Conservation (phyloP, 2,329 filamentous ascomycete species). For the Aureobasidium sp. region DNA sequence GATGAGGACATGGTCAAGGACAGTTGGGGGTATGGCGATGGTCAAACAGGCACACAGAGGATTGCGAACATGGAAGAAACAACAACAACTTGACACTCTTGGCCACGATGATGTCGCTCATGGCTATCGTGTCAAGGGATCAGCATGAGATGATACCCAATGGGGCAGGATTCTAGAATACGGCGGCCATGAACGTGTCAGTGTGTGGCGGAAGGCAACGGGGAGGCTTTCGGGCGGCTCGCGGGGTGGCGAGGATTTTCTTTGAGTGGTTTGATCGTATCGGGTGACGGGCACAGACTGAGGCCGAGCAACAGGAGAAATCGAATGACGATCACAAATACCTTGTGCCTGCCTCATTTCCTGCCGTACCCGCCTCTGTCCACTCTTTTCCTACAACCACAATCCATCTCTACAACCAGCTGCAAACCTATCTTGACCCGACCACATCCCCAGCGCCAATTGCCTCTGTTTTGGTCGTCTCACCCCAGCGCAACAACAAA, state of each 20-base stretch:
- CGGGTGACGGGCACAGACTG: neutral
- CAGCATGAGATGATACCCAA: neutral
- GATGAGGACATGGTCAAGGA: slow-evolving; percentile 19
- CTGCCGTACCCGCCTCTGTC: neutral
- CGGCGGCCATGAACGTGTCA: neutral
- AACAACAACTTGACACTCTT: neutral
- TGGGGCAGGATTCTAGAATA: slow-evolving; percentile 3
- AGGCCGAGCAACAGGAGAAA: slow-evolving; percentile 7
- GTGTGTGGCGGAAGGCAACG: neutral
- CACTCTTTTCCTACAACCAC: neutral
- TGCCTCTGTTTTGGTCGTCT: neutral
- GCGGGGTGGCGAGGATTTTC: neutral
- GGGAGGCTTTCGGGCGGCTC: neutral
- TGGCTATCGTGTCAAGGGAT: neutral
- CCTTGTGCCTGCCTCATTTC: neutral
- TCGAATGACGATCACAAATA: slow-evolving; percentile 9
- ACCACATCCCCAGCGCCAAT: neutral
- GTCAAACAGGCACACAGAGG: neutral
- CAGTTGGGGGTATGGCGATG: neutral
- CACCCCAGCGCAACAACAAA: neutral
- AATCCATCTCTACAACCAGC: neutral
- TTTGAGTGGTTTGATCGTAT: neutral
- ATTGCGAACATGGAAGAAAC: neutral
- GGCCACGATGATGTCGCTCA: neutral
- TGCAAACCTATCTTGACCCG: neutral